Base-by-base conservation (phyloP, 1,139 yeast species). In the Kurtzmaniella quercitrusa region DNA sequence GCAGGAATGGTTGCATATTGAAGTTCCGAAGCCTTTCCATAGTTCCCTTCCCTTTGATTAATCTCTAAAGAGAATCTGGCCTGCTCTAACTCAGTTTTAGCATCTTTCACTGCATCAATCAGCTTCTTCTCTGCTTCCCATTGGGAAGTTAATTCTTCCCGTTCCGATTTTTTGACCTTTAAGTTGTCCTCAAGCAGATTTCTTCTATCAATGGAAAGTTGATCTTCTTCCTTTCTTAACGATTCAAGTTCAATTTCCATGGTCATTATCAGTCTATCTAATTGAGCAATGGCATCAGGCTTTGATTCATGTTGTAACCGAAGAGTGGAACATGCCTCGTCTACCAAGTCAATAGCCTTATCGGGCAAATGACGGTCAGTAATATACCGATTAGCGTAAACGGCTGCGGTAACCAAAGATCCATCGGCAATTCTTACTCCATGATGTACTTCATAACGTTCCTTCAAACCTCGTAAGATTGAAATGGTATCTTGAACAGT, bases 391-490 rank as follows among this genome's bases (percentile, higher is more conserved):
- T 89, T 88, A 27, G 96, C 84, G 57, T 91, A 81, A 4, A 87
- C 82, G 0, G 97, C 96, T 10, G 98, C 96, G 0, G 96, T 86
- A 1, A 93, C 98, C 46, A 93, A 73, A 0, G 98, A 97, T 37
- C 91, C 78, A 60, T 93, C 98, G 5, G 94, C 79, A 46, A 93
- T 89, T 51, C 97, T 78, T n/a, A 93, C 98, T 64, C 98, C 98
- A 59, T 93, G 98, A 59, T 93, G 98, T 3, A 93, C 96, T 59
- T 93, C 98, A 59, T 93, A 93, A 52, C 86, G 77, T 59, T 93
- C 98, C 61, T 91, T 91, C 58, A 93, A 73, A 5, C 98, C 98
- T 59, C 98, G 80, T 48, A 93, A 70, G 50, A 93, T 93, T 11
- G 96, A 85, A 46, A 93, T 88, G 0, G 97, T 85, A 60, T 93